Evolutionary conservation across 331 rosid genomes (phyloP).

Genomic region (Prunus yedoensis): DNA sequence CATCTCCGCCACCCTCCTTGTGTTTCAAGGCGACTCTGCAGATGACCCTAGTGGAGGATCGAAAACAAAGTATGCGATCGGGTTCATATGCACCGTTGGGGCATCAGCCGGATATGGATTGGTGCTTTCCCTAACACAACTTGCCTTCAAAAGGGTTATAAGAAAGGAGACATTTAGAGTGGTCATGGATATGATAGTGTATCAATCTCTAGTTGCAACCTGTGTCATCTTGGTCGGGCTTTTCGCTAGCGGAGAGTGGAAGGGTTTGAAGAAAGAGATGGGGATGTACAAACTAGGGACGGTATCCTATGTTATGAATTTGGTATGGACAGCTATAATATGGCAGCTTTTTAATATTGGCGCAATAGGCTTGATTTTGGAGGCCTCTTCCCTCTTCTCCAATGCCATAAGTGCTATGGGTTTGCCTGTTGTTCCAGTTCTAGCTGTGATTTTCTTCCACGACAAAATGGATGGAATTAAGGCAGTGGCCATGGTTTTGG

Average conservation of each 20-base stretch:
- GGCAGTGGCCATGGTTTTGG: slow-evolving; percentile 60
- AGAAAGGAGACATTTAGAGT: slow-evolving; percentile 41
- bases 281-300: slow-evolving; percentile 50
- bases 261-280: slow-evolving; percentile 50
- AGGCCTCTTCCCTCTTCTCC: slow-evolving; percentile 71
- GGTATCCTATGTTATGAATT: slow-evolving; percentile 45
- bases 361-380: slow-evolving; percentile 56
- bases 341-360: slow-evolving; percentile 57
- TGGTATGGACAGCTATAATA: slow-evolving; percentile 48
- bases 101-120: slow-evolving; percentile 56
- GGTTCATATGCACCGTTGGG: slow-evolving; percentile 55
- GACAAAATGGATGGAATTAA: slow-evolving; percentile 65
- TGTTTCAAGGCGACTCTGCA: slow-evolving; percentile 43
- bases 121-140: slow-evolving; percentile 44
- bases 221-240: slow-evolving; percentile 40
- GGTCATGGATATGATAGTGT: slow-evolving; percentile 49
- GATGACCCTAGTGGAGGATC: slow-evolving; percentile 22
- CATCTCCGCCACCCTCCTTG: slow-evolving; percentile 62
- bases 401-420: slow-evolving; percentile 56
- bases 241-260: slow-evolving; percentile 75
- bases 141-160: slow-evolving; percentile 40
- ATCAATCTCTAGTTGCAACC: slow-evolving; percentile 30
- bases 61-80: slow-evolving; percentile 43
- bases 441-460: slow-evolving; percentile 56
- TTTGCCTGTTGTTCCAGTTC: slow-evolving; percentile 60